phyloP scores from a whole-genome alignment of 164 flowering plant genomes.

The Tinospora cordifolia region DNA sequence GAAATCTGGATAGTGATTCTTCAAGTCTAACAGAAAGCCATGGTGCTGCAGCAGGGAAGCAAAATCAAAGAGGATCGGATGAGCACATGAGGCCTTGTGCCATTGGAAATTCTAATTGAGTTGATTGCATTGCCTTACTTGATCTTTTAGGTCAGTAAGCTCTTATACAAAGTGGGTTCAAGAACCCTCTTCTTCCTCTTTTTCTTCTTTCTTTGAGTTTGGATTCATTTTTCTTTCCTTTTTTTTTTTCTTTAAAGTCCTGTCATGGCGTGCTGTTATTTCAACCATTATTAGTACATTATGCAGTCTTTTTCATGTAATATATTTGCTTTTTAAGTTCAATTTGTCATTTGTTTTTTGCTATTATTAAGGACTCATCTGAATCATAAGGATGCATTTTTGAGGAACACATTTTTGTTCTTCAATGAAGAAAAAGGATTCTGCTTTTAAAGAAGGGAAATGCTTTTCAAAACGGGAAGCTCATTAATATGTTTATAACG shows the following conservation, averaged over 20 bases:
- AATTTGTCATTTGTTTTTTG: background rate
- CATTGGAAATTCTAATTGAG: slow-evolving; percentile 20
- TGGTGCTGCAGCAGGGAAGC: slow-evolving; percentile 25
- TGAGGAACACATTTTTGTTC: too few relatives aligned
- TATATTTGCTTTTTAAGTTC: slow-evolving; percentile 12
- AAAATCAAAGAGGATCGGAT: slow-evolving; percentile 19
- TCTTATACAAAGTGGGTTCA: slow-evolving; percentile 15
- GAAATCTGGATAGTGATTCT: slow-evolving; percentile 24
- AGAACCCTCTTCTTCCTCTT: slow-evolving; percentile 3
- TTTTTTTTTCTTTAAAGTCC: background rate
- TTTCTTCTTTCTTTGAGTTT: background rate
- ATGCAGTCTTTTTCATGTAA: slow-evolving; percentile 17
- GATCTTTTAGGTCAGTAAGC: slow-evolving; percentile 22
- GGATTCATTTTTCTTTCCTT: slow-evolving; percentile 10
- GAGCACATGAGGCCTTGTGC: slow-evolving; percentile 18
- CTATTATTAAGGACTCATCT: background rate
- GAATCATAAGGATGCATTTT: background rate
- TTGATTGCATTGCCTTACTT: slow-evolving; percentile 11
- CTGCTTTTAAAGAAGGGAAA: too few relatives aligned
- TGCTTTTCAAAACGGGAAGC: too few relatives aligned
- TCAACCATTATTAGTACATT: slow-evolving; percentile 10
- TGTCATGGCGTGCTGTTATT: background rate
- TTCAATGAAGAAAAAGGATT: too few relatives aligned
- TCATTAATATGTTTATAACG: too few relatives aligned
- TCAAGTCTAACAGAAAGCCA: slow-evolving; percentile 16